Percentiles rank a stretch among this genome's conserved stretches.
phyloP scores from a whole-genome alignment of 306 rosid species.

The Trichosanthes cucumerina region DNA sequence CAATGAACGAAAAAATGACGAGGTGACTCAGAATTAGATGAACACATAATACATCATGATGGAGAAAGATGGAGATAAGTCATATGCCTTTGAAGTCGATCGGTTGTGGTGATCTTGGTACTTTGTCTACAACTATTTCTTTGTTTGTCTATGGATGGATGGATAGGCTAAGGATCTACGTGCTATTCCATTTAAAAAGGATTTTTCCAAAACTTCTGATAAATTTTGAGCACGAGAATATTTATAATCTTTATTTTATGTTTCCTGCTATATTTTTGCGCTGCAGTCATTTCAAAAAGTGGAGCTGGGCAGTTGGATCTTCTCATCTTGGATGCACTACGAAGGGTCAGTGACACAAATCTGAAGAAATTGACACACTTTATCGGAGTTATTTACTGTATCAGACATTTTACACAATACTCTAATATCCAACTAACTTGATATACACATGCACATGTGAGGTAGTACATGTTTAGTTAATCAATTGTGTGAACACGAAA shows the following conservation, averaged over 20 bases:
- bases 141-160: background rate
- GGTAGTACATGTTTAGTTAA: background rate
- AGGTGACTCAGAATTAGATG: no score
- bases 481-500: background rate
- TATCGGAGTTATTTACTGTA: background rate
- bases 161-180: background rate
- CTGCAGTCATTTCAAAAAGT: slow-evolving; percentile 71
- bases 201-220: background rate
- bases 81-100: no score
- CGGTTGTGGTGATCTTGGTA: background rate
- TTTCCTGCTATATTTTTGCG: slow-evolving; percentile 6
- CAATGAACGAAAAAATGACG: no score
- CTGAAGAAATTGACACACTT: background rate
- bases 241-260: background rate
- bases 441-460: background rate
- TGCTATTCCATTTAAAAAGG: background rate
- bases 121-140: background rate
- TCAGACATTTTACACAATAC: background rate
- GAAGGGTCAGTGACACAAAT: slow-evolving; percentile 35
- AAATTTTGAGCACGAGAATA: background rate
- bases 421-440: background rate
- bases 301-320: slow-evolving; percentile 95
- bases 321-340: slow-evolving; percentile 73
- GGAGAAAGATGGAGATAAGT: no score
- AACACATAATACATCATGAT: no score